Conservation (phyloP, 2,329 filamentous ascomycete genomes). For the Aspergillus fijiensis region DNA sequence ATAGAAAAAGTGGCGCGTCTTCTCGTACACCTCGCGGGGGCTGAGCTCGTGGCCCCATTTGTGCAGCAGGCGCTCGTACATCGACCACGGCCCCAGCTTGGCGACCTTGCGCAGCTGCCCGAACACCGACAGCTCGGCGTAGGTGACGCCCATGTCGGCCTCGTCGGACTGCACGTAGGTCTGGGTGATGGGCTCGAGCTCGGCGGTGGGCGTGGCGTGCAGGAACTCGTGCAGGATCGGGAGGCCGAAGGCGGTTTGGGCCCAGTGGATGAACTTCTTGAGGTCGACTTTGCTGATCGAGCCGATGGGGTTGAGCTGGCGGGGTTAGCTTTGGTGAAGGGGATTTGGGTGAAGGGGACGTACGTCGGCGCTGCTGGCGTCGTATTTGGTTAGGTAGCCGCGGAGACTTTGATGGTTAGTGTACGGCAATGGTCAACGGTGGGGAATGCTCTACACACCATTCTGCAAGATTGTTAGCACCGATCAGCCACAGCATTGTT, state of each 20-base stretch:
- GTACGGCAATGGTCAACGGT: not conserved
- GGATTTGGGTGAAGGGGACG: slow-evolving; percentile 25
- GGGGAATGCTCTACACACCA: slow-evolving; percentile 20
- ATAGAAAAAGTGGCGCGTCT: slow-evolving; percentile 46
- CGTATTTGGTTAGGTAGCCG: slow-evolving; percentile 70
- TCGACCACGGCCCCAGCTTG: slow-evolving; percentile 56
- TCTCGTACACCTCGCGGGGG: slow-evolving; percentile 49
- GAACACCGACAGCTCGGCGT: slow-evolving; percentile 55
- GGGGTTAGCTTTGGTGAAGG: slow-evolving; percentile 1
- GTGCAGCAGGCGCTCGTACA: slow-evolving; percentile 54
- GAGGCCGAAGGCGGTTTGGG: slow-evolving; percentile 58
- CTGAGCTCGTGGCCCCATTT: slow-evolving; percentile 46
- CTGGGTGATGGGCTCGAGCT: slow-evolving; percentile 65
- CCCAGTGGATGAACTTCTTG: slow-evolving; percentile 70
- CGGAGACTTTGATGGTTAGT: slow-evolving; percentile 38
- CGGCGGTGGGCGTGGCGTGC: slow-evolving; percentile 61
- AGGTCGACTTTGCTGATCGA: slow-evolving; percentile 66
- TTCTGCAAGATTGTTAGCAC: slow-evolving; percentile 23
- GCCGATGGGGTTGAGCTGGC: slow-evolving; percentile 41
- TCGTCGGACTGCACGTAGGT: slow-evolving; percentile 61
- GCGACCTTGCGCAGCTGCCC: slow-evolving; percentile 56
- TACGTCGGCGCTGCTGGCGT: slow-evolving; percentile 57
- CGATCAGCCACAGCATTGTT: too few relatives aligned
- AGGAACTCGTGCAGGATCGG: slow-evolving; percentile 68
- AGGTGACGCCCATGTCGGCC: slow-evolving; percentile 55